Percentiles rank a stretch among this genome's conserved stretches.
phyloP scores from a whole-genome alignment of 495 filamentous ascomycete genomes.

The Thozetella sp. region DNA sequence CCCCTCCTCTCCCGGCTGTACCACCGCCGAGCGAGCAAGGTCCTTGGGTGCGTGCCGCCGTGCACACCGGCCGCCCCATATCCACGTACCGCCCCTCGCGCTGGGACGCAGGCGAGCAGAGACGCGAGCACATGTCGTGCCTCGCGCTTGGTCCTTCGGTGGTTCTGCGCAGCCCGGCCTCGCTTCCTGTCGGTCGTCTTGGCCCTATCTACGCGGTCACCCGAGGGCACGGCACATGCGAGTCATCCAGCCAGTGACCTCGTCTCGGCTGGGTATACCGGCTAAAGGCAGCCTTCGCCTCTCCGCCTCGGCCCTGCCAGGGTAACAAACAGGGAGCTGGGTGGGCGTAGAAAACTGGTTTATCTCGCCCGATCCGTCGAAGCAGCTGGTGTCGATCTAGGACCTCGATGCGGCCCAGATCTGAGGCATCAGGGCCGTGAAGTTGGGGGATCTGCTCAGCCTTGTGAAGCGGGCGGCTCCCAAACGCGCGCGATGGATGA shows the following conservation, averaged over 20 bases:
- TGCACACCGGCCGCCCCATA: neutral
- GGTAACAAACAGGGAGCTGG: too few species aligned
- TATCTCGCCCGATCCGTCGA: too few species aligned
- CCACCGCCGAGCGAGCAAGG: neutral
- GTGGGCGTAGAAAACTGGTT: too few species aligned
- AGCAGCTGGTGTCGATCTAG: too few species aligned
- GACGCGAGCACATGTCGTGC: neutral
- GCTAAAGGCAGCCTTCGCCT: neutral
- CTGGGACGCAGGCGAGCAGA: too few species aligned
- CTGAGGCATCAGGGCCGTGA: neutral
- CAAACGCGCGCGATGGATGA: too few species aligned
- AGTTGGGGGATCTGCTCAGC: neutral
- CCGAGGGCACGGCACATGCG: neutral
- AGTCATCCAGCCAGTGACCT: neutral
- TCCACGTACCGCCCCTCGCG: too few species aligned
- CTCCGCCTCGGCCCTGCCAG: neutral
- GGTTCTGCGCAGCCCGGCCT: too few species aligned
- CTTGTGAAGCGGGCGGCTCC: neutral
- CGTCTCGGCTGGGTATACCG: slow-evolving; percentile 1
- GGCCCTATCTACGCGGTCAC: neutral
- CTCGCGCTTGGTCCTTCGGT: neutral
- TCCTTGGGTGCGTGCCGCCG: neutral
- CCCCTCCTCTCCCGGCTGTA: neutral
- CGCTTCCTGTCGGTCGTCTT: neutral
- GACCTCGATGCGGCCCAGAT: too few species aligned